Evolutionary conservation across 192 early-diverging fungal species (phyloP).

Genomic region (Coemansia sp.): DNA sequence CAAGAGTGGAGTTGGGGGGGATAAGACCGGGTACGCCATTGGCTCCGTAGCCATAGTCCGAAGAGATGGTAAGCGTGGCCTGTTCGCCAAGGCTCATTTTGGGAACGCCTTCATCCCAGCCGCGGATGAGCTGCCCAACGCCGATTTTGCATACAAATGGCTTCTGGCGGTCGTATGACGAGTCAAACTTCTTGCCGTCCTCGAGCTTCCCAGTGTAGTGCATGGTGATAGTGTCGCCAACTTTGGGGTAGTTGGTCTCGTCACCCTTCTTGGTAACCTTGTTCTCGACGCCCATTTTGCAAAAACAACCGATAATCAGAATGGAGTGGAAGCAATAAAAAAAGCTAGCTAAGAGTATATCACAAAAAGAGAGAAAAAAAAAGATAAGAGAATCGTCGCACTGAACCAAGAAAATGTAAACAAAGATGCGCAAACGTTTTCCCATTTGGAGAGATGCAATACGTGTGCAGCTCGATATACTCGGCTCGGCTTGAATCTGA

Average conservation of each 20-base stretch:
- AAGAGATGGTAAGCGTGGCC: slow-evolving; percentile 79
- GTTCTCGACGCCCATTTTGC: slow-evolving; percentile 40
- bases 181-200: slow-evolving; percentile 85
- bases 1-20: slow-evolving; percentile 74
- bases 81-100: slow-evolving; percentile 88
- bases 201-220: slow-evolving; percentile 65
- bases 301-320: not conserved
- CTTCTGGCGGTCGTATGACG: slow-evolving; percentile 75
- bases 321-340: not conserved
- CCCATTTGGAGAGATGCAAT: no score
- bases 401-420: no score
- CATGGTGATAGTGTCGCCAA: slow-evolving; percentile 68
- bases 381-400: no score
- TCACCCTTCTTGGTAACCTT: slow-evolving; percentile 29
- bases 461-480: no score
- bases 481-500: no score
- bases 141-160: slow-evolving; percentile 91
- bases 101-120: slow-evolving; percentile 91
- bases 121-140: slow-evolving; percentile 89
- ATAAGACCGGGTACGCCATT: slow-evolving; percentile 76
- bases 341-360: not conserved
- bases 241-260: slow-evolving; percentile 53
- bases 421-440: no score
- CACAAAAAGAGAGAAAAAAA: not conserved
- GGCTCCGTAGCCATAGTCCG: slow-evolving; percentile 83